Conservation (phyloP, 2,329 filamentous ascomycete species). For the Neofusicoccum kwambonambiense region DNA sequence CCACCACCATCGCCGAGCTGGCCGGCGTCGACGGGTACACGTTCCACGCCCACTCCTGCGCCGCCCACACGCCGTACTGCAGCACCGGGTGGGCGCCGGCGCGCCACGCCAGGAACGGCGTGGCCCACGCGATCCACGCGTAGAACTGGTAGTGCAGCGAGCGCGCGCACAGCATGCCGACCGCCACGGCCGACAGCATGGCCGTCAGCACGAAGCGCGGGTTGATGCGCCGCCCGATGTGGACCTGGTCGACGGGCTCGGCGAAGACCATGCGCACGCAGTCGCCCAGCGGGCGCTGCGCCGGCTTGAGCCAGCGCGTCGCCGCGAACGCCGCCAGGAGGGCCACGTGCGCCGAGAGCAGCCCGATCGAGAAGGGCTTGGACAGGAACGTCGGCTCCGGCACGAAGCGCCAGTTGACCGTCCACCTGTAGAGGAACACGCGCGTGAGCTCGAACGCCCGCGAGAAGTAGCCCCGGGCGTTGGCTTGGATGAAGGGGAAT, state of each 20-base stretch:
- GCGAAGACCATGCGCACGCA: constrained; percentile 53
- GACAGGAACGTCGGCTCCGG: constrained; percentile 78
- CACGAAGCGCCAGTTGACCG: constrained; percentile 97
- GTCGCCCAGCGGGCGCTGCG: constrained; percentile 56
- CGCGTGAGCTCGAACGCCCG: constrained; percentile 88
- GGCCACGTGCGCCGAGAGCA: constrained; percentile 64
- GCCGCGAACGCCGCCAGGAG: constrained; percentile 67
- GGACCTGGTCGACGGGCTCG: constrained; percentile 50
- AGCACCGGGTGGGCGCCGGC: constrained; percentile 66
- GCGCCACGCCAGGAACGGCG: constrained; percentile 83
- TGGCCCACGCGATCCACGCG: constrained; percentile 84
- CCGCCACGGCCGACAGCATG: constrained; percentile 71
- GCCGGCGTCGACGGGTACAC: constrained; percentile 75
- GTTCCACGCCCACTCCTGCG: constrained; percentile 93
- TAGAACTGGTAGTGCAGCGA: constrained; percentile 96
- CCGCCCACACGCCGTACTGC: constrained; percentile 68
- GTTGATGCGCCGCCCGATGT: constrained; percentile 60
- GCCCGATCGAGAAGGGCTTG: constrained; percentile 62
- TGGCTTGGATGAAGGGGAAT: constrained; percentile 66
- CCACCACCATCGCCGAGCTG: constrained; percentile 69
- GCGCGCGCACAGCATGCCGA: constrained; percentile 82
- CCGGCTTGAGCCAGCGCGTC: constrained; percentile 71
- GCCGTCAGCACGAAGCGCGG: constrained; percentile 73
- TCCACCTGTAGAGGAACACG: constrained; percentile 96
- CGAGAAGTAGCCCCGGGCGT: constrained; percentile 69